Base-by-base conservation (phyloP, 1,284 basidiomycete genomes). In the Rhodotorula sp. region DNA sequence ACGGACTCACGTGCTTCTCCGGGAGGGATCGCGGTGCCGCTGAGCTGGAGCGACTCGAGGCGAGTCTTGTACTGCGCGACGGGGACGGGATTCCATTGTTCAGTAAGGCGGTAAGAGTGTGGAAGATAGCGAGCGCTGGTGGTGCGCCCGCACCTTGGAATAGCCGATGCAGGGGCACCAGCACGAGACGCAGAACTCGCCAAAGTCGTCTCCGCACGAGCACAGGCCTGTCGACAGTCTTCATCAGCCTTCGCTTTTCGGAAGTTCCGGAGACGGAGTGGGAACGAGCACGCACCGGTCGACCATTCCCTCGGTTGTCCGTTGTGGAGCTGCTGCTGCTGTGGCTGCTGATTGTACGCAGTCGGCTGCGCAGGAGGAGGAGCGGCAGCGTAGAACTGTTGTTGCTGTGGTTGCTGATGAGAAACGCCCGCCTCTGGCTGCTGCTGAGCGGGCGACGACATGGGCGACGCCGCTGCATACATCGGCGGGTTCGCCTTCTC, bases 161-260 rank as follows among this genome's bases (percentile, higher is more conserved):
- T 26, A 58, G 5, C 34, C 26, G n/a, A 70, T 58, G 64, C 68
- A 70, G 0, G 68, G 68, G 48, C 68, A 70, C 59, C 68, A 70
- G 31, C 64, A 70, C 1, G 64, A 26, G 34, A 65, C 20, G 58
- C 63, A 65, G 56, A 65, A 70, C 54, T 60, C 68, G 29, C 54
- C 64, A 5, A 31, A 43, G 52, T 67, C 58, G 21, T 31, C 51
- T 3, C 31, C 34, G 60, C 68, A 70, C 26, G 23, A 31, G 54
- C 64, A 70, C 10, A 70, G 47, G 2, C 68, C 68, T 18, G 66
- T 26, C 29, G n/a, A 56, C 10, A n/a, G 6, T 1, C 23, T 52
- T 23, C 20, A 52, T 43, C 39, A 43, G 39, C 14, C 39, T 43
- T 43, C 39, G 39, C 39, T 14, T 43, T 14, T 43, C 39, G 39